Evolutionary conservation across 2,329 filamentous ascomycete species (phyloP).

Genomic region (Claviceps citrina): DNA sequence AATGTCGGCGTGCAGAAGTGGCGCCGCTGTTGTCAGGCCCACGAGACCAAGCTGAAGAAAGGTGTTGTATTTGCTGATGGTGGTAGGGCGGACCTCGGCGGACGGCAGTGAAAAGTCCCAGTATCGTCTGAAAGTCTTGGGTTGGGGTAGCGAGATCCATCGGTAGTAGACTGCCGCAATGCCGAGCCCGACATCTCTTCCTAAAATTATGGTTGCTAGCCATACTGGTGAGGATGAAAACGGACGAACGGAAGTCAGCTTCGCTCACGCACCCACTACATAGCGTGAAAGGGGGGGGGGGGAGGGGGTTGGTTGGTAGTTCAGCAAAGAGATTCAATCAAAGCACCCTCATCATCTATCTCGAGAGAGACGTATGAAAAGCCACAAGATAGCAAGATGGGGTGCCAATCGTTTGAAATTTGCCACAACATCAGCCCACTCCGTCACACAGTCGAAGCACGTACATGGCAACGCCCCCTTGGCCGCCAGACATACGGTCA

Average conservation of each 20-base stretch:
- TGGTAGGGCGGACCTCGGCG: slow-evolving; percentile 70
- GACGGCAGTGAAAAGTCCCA: slow-evolving; percentile 94
- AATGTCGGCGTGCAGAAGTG: slow-evolving; percentile 50
- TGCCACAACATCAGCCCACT: too few species aligned
- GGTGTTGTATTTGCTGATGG: slow-evolving; percentile 84
- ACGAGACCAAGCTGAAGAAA: slow-evolving; percentile 79
- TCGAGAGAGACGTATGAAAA: too few species aligned
- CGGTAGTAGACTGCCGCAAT: slow-evolving; percentile 87
- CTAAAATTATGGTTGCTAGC: slow-evolving; percentile 79
- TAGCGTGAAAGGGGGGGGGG: too few species aligned
- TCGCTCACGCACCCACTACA: not conserved
- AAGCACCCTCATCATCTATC: too few species aligned
- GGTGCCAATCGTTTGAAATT: too few species aligned
- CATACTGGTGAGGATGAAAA: slow-evolving; percentile 41
- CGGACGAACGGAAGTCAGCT: slow-evolving; percentile 1
- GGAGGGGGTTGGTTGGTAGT: too few species aligned
- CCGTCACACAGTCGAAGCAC: too few species aligned
- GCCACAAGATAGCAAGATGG: too few species aligned
- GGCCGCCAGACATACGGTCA: slow-evolving; percentile 70
- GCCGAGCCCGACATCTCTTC: slow-evolving; percentile 68
- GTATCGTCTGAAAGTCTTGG: slow-evolving; percentile 82
- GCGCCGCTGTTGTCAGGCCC: slow-evolving; percentile 67
- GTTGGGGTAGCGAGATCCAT: slow-evolving; percentile 82
- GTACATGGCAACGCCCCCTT: slow-evolving; percentile 68
- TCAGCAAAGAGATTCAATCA: too few species aligned